Evolutionary conservation across 106 monocot species (phyloP).

Genomic region (Platanthera guangdongensis): DNA sequence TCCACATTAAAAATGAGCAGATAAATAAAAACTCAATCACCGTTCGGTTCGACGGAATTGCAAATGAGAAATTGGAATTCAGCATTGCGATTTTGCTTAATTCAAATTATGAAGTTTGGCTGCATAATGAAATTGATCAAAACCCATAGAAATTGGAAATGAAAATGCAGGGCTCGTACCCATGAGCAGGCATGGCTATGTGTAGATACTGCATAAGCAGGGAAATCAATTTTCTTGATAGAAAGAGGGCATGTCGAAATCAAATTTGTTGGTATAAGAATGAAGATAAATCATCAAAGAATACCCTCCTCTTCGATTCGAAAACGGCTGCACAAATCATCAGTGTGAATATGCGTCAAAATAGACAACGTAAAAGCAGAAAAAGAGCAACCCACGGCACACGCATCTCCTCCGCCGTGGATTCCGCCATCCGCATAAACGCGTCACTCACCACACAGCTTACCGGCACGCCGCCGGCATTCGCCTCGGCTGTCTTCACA

Average conservation of each 20-base stretch:
- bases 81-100: too few relatives aligned
- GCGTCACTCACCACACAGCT: conserved; percentile 44
- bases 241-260: too few relatives aligned
- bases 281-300: background rate
- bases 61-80: too few relatives aligned
- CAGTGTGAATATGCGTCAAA: conserved; percentile 28
- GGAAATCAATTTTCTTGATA: background rate
- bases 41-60: too few relatives aligned
- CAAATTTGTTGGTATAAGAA: background rate
- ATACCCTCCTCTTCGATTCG: conserved; percentile 25
- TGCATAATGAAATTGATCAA: too few relatives aligned
- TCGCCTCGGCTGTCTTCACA: conserved; percentile 17
- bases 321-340: conserved; percentile 21
- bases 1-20: too few relatives aligned
- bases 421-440: conserved; percentile 39
- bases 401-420: conserved; percentile 38
- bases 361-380: conserved; percentile 17
- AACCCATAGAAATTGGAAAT: conserved; percentile 55
- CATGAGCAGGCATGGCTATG: background rate
- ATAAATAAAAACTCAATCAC: too few relatives aligned
- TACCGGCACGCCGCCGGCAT: conserved; percentile 7
- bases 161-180: conserved; percentile 26
- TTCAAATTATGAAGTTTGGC: too few relatives aligned
- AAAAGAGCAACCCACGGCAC: conserved; percentile 44
- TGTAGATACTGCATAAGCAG: background rate